Conservation (phyloP, 177 flowering plant genomes). For the Vitis hybrid region DNA sequence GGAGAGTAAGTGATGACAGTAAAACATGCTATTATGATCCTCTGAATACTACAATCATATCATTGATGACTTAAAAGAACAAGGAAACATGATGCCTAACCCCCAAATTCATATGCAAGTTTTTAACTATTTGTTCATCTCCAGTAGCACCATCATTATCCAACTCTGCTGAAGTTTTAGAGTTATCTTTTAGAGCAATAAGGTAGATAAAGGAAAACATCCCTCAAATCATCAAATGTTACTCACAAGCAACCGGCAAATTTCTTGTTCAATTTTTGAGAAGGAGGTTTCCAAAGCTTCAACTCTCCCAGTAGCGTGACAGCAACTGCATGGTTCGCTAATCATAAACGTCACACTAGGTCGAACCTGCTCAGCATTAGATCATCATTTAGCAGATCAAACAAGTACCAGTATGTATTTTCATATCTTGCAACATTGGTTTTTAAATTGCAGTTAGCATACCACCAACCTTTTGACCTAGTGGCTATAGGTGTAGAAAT, state of each 20-base stretch:
- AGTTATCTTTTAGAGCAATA: constrained; percentile 4
- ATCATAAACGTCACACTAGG: constrained; percentile 98
- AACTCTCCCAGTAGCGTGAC: constrained; percentile 95
- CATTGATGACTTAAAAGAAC: not conserved
- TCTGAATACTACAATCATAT: not conserved
- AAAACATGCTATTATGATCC: not conserved
- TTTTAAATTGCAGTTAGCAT: too few species aligned
- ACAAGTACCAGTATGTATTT: not conserved
- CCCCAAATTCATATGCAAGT: not conserved
- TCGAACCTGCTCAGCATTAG: constrained; percentile 66
- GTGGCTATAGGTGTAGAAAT: too few species aligned
- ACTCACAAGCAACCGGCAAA: constrained; percentile 83
- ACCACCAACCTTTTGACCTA: too few species aligned
- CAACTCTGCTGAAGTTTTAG: not conserved
- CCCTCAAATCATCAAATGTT: not conserved
- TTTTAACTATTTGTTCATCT: not conserved
- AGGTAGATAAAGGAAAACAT: not conserved
- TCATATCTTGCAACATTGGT: too few species aligned
- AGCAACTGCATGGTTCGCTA: constrained; percentile 90
- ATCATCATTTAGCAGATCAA: constrained; percentile 9
- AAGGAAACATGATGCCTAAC: not conserved
- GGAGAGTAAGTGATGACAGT: not conserved
- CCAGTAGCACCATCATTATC: not conserved
- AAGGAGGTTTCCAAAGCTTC: constrained; percentile 92
- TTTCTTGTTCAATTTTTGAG: constrained; percentile 93